Base-by-base conservation (phyloP, 495 filamentous ascomycete genomes). In the Penicillium arizonense region DNA sequence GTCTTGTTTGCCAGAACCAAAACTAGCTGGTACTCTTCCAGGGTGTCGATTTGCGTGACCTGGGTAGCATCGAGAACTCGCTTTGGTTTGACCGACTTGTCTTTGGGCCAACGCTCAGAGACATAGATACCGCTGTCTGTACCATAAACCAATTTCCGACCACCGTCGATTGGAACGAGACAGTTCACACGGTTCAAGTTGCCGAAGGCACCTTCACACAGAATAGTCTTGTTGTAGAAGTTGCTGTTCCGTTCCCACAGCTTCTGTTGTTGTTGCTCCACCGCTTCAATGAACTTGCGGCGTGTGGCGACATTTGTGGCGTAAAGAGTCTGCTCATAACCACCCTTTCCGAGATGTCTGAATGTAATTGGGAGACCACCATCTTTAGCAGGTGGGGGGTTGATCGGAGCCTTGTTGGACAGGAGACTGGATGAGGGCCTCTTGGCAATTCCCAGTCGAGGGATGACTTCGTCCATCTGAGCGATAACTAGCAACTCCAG, bases 391-490 rank as follows among this genome's bases (percentile, higher is more conserved):
- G 79, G 72, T 4, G 80, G 76, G 24, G 72, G 65, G 42, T 75
- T 73, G 12, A 69, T 60, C n/a, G 68, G 78, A 46, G 85, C 83
- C 47, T 88, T 81, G 23, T 90, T 89, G 18, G 87, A 84, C 38
- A 96, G 81, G 47, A 99, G 72, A 67, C 89, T 90, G 0, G 92
- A 94, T 4, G 94, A 96, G 5, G 93, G 87, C 50, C 95, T 77
- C 70, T 97, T 97, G 3, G 81, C 64, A 20, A 96, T 81, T 24
- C 94, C 95, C 33, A 82, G 61, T 53, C 80, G 86, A 10, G 94
- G 93, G 20, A 94, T 86, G 13, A 97, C 83, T 59, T 96, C 90
- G 30, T 97, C 95, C 91, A 97, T 96, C 65, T 97, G 90, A 36
- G 87, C 86, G 61, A 99, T 97, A 14, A 93, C 87, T 44, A 97